Evolutionary conservation across 2,329 filamentous ascomycete genomes (phyloP).

Genomic region (Stemphylium beticola): DNA sequence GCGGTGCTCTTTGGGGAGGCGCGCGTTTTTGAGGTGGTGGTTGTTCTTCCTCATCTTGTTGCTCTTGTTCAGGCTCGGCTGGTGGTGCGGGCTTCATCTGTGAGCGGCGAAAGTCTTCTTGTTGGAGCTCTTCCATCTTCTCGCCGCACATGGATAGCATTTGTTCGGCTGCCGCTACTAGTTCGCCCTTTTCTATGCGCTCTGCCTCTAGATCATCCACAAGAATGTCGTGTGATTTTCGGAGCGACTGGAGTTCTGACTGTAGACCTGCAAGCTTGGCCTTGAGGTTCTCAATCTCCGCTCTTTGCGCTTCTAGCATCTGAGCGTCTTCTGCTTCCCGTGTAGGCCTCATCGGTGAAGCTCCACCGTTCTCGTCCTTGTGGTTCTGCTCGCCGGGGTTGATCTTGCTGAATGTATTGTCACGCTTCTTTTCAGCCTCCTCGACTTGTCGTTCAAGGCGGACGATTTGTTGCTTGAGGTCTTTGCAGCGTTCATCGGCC

Average conservation of each 20-base stretch:
- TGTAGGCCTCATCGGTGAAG: conserved; percentile 1
- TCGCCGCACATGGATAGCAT: conserved; percentile 72
- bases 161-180: conserved; percentile 82
- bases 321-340: conserved; percentile 52
- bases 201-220: conserved; percentile 72
- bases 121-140: conserved; percentile 48
- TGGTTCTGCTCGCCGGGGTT: conserved; percentile 27
- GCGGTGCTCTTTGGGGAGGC: conserved; percentile 19
- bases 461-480: conserved; percentile 75
- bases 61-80: conserved; percentile 16
- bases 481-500: conserved; percentile 85
- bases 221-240: conserved; percentile 71
- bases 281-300: conserved; percentile 71
- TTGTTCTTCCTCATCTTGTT: conserved; percentile 9
- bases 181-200: conserved; percentile 81
- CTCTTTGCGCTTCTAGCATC: conserved; percentile 66
- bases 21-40: conserved; percentile 2
- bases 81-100: conserved; percentile 43
- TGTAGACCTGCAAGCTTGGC: conserved; percentile 78
- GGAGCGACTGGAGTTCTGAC: conserved; percentile 72
- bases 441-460: conserved; percentile 77
- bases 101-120: conserved; percentile 60
- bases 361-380: conserved; percentile 15
- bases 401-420: conserved; percentile 69
- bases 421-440: conserved; percentile 68